These are phyloP conservation scores for Colletotrichum sojae DNA, from an alignment of 2,329 filamentous ascomycete genomes.

Conservation along the genomic window DNA sequence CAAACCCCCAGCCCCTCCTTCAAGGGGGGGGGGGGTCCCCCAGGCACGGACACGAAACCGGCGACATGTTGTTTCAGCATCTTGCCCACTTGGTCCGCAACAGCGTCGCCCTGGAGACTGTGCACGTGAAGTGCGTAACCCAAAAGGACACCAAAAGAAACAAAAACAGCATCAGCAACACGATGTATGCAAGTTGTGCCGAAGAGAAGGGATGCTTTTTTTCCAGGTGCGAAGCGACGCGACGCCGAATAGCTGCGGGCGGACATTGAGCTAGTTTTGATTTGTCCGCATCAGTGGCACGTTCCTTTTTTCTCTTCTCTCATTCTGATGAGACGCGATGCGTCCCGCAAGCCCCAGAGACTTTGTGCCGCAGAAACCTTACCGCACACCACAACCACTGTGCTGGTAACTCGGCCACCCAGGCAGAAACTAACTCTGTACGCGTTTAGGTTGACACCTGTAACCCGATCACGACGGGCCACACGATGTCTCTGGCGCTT, in stretches of 20 bases:
- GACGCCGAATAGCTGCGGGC: slow-evolving; percentile 2
- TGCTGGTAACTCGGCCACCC: slow-evolving; percentile 14
- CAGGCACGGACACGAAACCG: slow-evolving; percentile 35
- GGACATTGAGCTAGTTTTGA: slow-evolving; percentile 1
- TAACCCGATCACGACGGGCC: slow-evolving; percentile 36
- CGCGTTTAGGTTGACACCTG: slow-evolving; percentile 31
- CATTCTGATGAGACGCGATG: slow-evolving; percentile 17
- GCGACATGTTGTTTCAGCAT: slow-evolving; percentile 39
- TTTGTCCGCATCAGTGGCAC: neutral
- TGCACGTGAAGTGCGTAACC: neutral
- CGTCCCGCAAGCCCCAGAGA: slow-evolving; percentile 19
- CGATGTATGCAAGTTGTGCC: slow-evolving; percentile 2
- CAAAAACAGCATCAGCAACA: neutral
- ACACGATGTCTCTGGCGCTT: neutral
- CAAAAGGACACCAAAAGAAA: neutral
- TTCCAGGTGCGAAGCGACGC: neutral
- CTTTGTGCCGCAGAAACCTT: slow-evolving; percentile 1
- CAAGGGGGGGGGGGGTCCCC: too few species aligned
- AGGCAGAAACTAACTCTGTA: slow-evolving; percentile 9
- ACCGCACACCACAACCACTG: slow-evolving; percentile 18
- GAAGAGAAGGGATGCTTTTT: neutral
- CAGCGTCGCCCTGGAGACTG: slow-evolving; percentile 30
- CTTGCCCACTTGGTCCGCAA: slow-evolving; percentile 26
- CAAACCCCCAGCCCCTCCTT: neutral
- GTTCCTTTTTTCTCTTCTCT: neutral